Evolutionary conservation across 371 early-diverging fungal genomes (phyloP), one percentile per base, ranked within the genome.

Genomic region (Lichtheimia hyalospora): DNA sequence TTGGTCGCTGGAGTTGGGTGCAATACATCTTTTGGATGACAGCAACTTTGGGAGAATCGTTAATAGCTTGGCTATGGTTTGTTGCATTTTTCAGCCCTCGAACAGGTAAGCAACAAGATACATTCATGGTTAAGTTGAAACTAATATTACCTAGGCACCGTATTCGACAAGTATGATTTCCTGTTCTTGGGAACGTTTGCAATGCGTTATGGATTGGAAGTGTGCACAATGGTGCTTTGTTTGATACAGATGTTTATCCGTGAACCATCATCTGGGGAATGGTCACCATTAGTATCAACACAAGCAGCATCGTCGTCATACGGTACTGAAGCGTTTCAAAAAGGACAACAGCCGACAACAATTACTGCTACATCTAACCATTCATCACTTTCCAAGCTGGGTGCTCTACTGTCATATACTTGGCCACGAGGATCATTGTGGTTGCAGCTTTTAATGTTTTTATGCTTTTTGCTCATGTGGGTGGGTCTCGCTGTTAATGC

Each of bases 401-500:
- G 74, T 46, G 81, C 82, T 24, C 78, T 96, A 4, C 48, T 87
- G 39, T 96, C 97, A 3, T 95, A 86, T 52, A 73, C 94, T 34
- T 93, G 94, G 93, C 96, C 96, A 18, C 77, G 79, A 5, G 67
- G 73, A 7, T 80, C 84, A 18, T 57, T 67, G 8, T 58, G 70
- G 21, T 77, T 96, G 15, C 93, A 93, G 68, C 15, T 81, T 1
- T 74, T 85, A 24, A 84, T 95, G 20, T 53, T 89, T 8, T 54
- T 83, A 12, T 93, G 92, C 57, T 69, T 93, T 58, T 49, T 71
- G 0, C 63, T 92, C 24, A 79, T 96, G 57, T 59, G 84, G 2
- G 54, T 83, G 8, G 95, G 94, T 0, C 81, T 95, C 43, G 54
- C 86, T 3, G 85, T 97, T 52, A 96, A 95, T 66, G 82, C 92